Base-by-base conservation (phyloP, 2,329 filamentous ascomycete genomes). In the Trichoderma koningii region DNA sequence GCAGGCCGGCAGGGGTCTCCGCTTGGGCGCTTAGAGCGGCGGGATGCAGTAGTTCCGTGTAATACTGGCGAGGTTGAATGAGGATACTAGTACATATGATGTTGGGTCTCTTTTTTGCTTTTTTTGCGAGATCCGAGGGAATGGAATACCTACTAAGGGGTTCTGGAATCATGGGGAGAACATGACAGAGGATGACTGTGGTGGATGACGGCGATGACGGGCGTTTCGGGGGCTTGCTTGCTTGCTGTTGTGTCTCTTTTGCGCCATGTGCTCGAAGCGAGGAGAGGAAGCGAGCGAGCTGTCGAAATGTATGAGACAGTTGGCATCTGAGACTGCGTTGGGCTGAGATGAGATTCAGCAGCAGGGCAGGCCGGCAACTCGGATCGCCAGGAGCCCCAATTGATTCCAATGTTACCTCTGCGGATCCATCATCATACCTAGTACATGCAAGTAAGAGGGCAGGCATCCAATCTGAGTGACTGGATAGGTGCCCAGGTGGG, bases 1-100 rank as follows among this genome's bases (percentile, higher is more conserved):
- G 64, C 42, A 50, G 59, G 41, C 26, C 45, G 47, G 68, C 34
- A 66, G 63, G 64, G 61, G 26, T 34, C 17, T 53, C 69, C 70
- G 69, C 68, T 66, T 67, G 45, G 69, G 70, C 70, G 70, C 70
- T 71, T 71, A 70, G 64, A 66, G 23, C 55, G 65, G 45, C 41
- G 55, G 57, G 65, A 59, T 70, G 69, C 70, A 69, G 68, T 66
- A 69, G 67, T 68, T 30, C 41, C 38, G 56, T 60, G 47, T 38
- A 10, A 3, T 12, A 34, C 12, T 38, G 34, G 34, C 34, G 34
- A 38, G 34, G 30, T 9, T 30, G 30, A 30, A n/a, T n/a, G n/a
- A n/a, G n/a, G n/a, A n/a, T n/a, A n/a, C n/a, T n/a, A n/a, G n/a
- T n/a, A n/a, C n/a, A n/a, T 30, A 30, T 30, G 30, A 9, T 30